These are phyloP conservation scores for Beta macrorhiza DNA, from an alignment of 179 eudicot species.

Conservation along the genomic window DNA sequence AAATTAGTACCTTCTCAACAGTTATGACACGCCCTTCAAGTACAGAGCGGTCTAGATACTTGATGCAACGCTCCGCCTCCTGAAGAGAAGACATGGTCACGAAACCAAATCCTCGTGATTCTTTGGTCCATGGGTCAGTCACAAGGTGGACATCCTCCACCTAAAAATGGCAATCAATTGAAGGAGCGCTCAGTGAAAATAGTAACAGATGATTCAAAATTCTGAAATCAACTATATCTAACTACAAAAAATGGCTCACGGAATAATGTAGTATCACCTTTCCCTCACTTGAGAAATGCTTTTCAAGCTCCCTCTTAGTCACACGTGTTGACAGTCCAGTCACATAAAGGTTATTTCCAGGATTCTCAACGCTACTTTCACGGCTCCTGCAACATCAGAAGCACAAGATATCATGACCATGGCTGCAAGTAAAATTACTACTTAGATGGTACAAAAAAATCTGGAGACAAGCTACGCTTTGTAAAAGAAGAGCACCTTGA, in stretches of 20 bases:
- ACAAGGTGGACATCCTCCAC: slow-evolving; percentile 87
- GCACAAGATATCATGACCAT: background rate
- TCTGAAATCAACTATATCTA: background rate
- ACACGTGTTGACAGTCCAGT: slow-evolving; percentile 81
- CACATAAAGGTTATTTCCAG: slow-evolving; percentile 93
- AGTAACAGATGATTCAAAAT: background rate
- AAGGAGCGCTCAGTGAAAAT: background rate
- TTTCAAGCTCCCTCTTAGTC: slow-evolving; percentile 75
- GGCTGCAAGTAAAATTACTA: background rate
- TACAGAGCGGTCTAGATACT: slow-evolving; percentile 73
- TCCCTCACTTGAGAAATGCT: slow-evolving; percentile 87
- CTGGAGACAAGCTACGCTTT: background rate
- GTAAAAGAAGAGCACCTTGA: slow-evolving; percentile 48
- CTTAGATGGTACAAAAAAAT: background rate
- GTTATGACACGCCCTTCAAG: slow-evolving; percentile 91
- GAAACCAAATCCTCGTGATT: slow-evolving; percentile 93
- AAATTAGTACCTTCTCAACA: slow-evolving; percentile 79
- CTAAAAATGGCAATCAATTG: slow-evolving; percentile 32
- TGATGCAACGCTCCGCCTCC: slow-evolving; percentile 80
- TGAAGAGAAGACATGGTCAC: slow-evolving; percentile 72
- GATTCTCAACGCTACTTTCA: slow-evolving; percentile 77
- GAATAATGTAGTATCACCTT: slow-evolving; percentile 41
- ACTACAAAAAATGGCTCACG: background rate
- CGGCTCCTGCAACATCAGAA: slow-evolving; percentile 51
- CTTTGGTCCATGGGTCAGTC: slow-evolving; percentile 83